These are phyloP conservation scores for Aureobasidium vineae DNA, from an alignment of 2,329 filamentous ascomycete species.

Conservation along the genomic window DNA sequence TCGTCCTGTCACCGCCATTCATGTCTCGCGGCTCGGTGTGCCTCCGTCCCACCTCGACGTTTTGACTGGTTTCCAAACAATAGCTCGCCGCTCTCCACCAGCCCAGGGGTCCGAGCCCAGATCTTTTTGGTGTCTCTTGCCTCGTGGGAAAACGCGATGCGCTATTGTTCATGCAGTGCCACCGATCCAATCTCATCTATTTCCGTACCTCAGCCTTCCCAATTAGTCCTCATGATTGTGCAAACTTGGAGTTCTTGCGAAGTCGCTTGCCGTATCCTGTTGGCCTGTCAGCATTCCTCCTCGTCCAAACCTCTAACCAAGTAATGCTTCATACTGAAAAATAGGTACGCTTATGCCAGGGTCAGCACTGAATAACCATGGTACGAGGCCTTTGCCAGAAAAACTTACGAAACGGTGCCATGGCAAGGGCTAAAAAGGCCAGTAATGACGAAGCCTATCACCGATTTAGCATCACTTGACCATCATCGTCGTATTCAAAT, in stretches of 20 bases:
- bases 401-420: conserved; percentile 46
- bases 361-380: conserved; percentile 31
- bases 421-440: conserved; percentile 50
- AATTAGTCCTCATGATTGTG: conserved; percentile 34
- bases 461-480: conserved; percentile 20
- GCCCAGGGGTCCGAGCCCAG: conserved; percentile 9
- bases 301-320: not conserved
- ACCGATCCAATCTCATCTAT: conserved; percentile 23
- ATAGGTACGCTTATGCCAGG: conserved; percentile 43
- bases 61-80: not conserved
- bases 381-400: conserved; percentile 29
- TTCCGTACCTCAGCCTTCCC: conserved; percentile 14
- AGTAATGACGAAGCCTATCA: conserved; percentile 25
- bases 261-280: conserved; percentile 47
- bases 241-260: conserved; percentile 50
- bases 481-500: not conserved
- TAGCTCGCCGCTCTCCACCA: not conserved
- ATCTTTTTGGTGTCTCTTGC: conserved; percentile 17
- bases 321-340: conserved; percentile 40
- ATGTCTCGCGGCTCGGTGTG: not conserved
- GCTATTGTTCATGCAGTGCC: conserved; percentile 21
- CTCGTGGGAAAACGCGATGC: conserved; percentile 21
- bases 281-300: conserved; percentile 23
- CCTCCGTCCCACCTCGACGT: not conserved
- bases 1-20: conserved; percentile 20